Base-by-base conservation (phyloP, 192 early-diverging fungal genomes). In the Pilaira anomala region DNA sequence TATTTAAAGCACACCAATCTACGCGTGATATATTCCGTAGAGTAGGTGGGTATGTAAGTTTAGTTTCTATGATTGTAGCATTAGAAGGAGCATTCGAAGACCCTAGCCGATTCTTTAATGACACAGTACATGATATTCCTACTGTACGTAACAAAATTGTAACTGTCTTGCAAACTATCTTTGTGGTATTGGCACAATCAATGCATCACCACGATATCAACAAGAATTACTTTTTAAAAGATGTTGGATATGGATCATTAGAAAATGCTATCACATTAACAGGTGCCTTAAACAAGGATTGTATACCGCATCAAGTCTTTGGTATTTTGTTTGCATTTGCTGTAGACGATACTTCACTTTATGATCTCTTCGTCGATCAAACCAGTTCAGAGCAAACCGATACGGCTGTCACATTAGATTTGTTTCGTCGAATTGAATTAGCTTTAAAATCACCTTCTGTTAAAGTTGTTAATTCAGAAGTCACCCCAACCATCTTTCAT, bases 311-410 rank as follows among this genome's bases (percentile, higher is more conserved):
- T 14, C 64, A 77, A 14, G 62, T 84, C 50, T 76, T 88, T 53
- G 86, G 85, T 8, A 81, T 83, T 13, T 57, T 85, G 3, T 74
- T 88, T 53, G 81, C 76, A 7, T 83, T 86, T 60, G 77, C 80
- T 3, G 69, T 81, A 8, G 77, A 84, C 50, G 73, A 85, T 46
- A 77, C 79, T 9, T 67, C 55, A 0, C 29, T 85, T 2, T 42
- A 62, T 11, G 67, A 77, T 30, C 62, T 81, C 19, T 85, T 83
- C 48, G 60, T 73, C 14, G 53, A 71, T 6, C 63, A 59, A 2
- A 46, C 63, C 13, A 72, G 64, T 18, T 64, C 68, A 11, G 52
- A 71, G 19, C 19, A 11, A 18, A 46, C 21, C 24, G 45, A 42
- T 25, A 53, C 62, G 0, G 41, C 39, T 19, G 53, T 42, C 2